Conservation (phyloP, 2,329 filamentous ascomycete species). For the Phyllosticta citribraziliensis region DNA sequence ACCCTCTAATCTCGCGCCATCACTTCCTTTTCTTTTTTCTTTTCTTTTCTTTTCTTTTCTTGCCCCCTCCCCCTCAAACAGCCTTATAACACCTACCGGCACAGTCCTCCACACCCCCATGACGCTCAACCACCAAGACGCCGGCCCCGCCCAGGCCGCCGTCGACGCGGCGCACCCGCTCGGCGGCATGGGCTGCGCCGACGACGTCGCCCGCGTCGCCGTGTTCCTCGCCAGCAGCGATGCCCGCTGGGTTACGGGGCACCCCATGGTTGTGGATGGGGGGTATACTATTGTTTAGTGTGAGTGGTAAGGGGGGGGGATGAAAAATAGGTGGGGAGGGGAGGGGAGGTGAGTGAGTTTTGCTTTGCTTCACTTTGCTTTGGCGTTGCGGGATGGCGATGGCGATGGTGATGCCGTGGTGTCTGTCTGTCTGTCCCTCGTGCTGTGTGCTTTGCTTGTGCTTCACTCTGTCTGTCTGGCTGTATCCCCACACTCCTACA, state of each 20-base stretch:
- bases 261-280: slow-evolving; percentile 32
- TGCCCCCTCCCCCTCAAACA: too few species aligned
- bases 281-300: slow-evolving; percentile 21
- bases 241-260: slow-evolving; percentile 33
- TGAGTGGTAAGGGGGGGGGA: not conserved
- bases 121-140: slow-evolving; percentile 29
- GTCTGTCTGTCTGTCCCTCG: too few species aligned
- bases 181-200: slow-evolving; percentile 18
- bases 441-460: too few species aligned
- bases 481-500: too few species aligned
- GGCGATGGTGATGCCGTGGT: too few species aligned
- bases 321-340: not conserved
- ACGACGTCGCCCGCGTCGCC: slow-evolving; percentile 23
- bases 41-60: too few species aligned
- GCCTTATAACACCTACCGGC: too few species aligned
- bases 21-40: too few species aligned
- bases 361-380: too few species aligned
- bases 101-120: slow-evolving; percentile 26
- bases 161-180: slow-evolving; percentile 24
- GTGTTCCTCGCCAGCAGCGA: slow-evolving; percentile 37
- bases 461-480: too few species aligned
- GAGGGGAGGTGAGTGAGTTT: not conserved
- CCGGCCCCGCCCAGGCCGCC: slow-evolving; percentile 14
- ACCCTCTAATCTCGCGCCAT: too few species aligned
- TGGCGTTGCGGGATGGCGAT: too few species aligned